Evolutionary conservation across 768 basidiomycete genomes (phyloP), one percentile per base, ranked within the genome.

Genomic region (Cystofilobasidium macerans): DNA sequence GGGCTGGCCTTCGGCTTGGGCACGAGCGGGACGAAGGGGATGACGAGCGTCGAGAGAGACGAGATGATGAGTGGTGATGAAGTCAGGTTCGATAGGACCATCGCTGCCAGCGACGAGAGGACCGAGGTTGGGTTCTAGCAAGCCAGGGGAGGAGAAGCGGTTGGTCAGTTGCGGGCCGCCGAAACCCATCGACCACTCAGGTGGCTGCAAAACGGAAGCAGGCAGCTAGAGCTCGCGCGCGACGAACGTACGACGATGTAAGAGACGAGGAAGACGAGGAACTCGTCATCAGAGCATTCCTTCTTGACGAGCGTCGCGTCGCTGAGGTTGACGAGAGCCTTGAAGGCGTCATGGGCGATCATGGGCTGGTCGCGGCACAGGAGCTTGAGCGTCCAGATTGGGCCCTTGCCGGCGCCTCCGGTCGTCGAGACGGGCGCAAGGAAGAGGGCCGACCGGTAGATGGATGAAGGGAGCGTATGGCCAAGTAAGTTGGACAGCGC

Each of bases 11-110:
- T 65, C 40, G 35, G 73, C 71, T 53, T 28, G 13, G 62, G 61
- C 5, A 62, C 43, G 30, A 76, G 62, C 24, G 69, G 70, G 16
- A 76, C 79, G 53, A 92, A 78, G 2, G 84, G 77, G 56, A 95
- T 81, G 66, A 82, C 82, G 51, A 92, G 78, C 1, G 79, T 78
- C 7, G 90, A 77, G 12, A 98, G 75, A 11, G 80, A 75, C 13
- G 81, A 78, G 70, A 88, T 86, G 61, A 87, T 82, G 0, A 81
- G 76, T 2, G 87, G 80, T 51, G 88, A 85, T 6, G 87, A 82
- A 12, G 90, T 88, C 38, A 95, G 78, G 77, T 98, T 98, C n/a
- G 92, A 94, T 13, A 98, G 81, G 1, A 97, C 80, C 94, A 98
- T 98, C n/a, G 89, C 82, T 3, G 92, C 90, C 24, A 98, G 83